Evolutionary conservation across 768 basidiomycete species (phyloP), one percentile per base, ranked within the genome.

Genomic region (Pleurotus citrinopileatus): DNA sequence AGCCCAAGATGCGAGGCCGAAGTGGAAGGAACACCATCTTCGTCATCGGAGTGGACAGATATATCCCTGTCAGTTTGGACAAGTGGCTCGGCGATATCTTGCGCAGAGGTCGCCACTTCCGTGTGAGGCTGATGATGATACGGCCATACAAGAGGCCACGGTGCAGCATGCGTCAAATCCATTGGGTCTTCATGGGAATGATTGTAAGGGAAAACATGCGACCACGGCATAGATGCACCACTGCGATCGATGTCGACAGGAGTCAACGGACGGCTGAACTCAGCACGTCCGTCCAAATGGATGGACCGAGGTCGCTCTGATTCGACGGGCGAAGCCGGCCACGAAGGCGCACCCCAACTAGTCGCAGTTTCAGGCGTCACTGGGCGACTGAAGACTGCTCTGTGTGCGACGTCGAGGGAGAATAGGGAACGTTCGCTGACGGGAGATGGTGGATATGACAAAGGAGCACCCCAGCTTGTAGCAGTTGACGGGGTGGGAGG

Each of bases 401-500:
- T 69, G 52, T 66, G 62, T 6, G 68, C 80, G 36, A 81, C 60
- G 61, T 82, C 78, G 6, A 78, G 71, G n/a, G 81, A 78, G 4
- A 72, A 56, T n/a, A 65, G 54, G 44, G 58, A 64, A 53, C 65
- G 65, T 25, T 59, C 60, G 50, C 55, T 61, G 12, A 50, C 42
- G 20, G 71, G 68, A 2, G 70, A 68, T 2, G 67, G 50, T 3
- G 74, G 71, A 54, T 59, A 69, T 12, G 63, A 71, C 25, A 66
- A 60, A 7, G 73, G 68, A 4, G 76, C 67, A 19, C 79, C 78
- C 79, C 77, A 79, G 59, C 70, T 73, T 4, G 74, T 77, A 5
- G 71, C 67, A 1, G 77, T 80, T 27, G 70, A 67, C 15, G 79
- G 81, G 23, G 82, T 81, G 3, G 67, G 68, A 2, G 84, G 84